Base-by-base conservation (phyloP, 2,329 filamentous ascomycete species). In the Rutstroemia sydowiana region DNA sequence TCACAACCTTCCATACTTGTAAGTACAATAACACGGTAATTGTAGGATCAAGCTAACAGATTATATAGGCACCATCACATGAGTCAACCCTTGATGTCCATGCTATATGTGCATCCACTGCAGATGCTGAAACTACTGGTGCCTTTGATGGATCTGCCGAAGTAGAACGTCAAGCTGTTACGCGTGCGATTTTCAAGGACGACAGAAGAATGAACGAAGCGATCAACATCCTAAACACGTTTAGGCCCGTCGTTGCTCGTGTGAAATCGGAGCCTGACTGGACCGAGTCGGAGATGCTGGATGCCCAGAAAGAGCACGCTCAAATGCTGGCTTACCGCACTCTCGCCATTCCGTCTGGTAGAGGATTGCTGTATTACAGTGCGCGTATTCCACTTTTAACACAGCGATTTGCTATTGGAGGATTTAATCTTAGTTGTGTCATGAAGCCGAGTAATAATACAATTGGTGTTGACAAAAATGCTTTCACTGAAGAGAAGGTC, bases 401-500 rank as follows among this genome's bases (percentile, higher is more conserved):
- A 0, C 93, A 98, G 66, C 95, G 91, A 63, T 89, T 95, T 61
- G 84, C 86, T 13, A 86, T 96, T 41, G 81, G 87, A 45, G 92
- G 91, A 0, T 98, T 98, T 71, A 95, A 91, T 57, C 77, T 95
- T 32, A 89, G 88, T 48, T 96, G 91, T 64, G 75, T 93, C 8
- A 91, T 98, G 74, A 93, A 90, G 65, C 93, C 95, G 2, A 84
- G 87, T 55, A 93, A 95, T 57, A 90, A 90, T 32, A 95, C 88
- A 2, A 87, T 98, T 28, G 91, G 88, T n/a, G 90, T 93, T 6
- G 93, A 98, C 65, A 89, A 92, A 62, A 76, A 78, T 5, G 75
- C 85, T 2, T 95, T 95, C 63, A 92, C 88, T 0, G 93, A 98
- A 70, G 93, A 98, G 62, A 97, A 95, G 68, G 89, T 95, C 37